Percentiles rank a stretch among this genome's conserved stretches.
Conservation (phyloP, 1,284 basidiomycete genomes). For the Bjerkandera adusta region DNA sequence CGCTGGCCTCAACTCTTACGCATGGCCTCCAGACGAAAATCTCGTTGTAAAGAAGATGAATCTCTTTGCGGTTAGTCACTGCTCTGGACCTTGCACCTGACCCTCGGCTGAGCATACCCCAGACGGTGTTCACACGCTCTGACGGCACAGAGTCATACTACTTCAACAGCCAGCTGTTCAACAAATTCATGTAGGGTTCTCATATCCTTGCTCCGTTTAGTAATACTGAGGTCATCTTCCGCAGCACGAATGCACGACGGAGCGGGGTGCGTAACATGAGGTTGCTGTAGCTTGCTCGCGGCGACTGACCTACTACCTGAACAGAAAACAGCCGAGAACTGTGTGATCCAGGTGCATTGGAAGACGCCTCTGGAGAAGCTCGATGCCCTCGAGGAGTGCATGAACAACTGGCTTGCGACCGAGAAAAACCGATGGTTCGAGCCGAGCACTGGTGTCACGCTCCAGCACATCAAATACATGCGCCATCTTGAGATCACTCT, state of each 20-base stretch:
- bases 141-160: conserved; percentile 78
- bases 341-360: conserved; percentile 74
- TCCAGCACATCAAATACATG: conserved; percentile 64
- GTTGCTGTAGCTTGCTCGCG: background rate
- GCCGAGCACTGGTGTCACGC: conserved; percentile 56
- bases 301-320: background rate
- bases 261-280: conserved; percentile 47
- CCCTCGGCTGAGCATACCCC: conserved; percentile 17
- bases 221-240: conserved; percentile 5
- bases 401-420: conserved; percentile 72
- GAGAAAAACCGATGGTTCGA: conserved; percentile 78
- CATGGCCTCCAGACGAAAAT: conserved; percentile 47
- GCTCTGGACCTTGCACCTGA: conserved; percentile 1
- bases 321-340: conserved; percentile 65
- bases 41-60: conserved; percentile 76
- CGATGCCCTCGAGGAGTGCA: conserved; percentile 57
- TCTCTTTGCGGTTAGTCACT: conserved; percentile 54
- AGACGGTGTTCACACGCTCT: conserved; percentile 63
- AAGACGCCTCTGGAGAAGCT: conserved; percentile 67
- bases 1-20: background rate
- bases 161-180: conserved; percentile 72
- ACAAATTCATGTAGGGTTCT: conserved; percentile 64
- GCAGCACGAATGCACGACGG: conserved; percentile 66
- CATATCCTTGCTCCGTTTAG: background rate
- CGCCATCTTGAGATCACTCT: conserved; percentile 65